Evolutionary conservation across 495 filamentous ascomycete genomes (phyloP).

Genomic region (Tuber melanosporum): DNA sequence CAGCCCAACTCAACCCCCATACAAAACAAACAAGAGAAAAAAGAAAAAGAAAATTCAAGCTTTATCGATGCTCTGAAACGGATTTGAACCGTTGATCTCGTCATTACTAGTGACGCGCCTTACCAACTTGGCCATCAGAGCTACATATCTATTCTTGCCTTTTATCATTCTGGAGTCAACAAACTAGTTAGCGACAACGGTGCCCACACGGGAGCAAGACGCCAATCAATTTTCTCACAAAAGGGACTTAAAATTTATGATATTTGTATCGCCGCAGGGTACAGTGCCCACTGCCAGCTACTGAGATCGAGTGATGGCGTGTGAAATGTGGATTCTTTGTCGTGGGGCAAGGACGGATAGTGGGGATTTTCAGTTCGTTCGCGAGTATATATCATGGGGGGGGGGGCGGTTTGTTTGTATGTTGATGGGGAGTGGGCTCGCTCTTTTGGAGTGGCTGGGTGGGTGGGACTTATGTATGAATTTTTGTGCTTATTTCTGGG

Average conservation of each 20-base stretch:
- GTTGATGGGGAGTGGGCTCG: too few species aligned
- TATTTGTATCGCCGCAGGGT: not conserved
- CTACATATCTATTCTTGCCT: not conserved
- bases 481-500: too few species aligned
- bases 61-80: constrained; percentile 27
- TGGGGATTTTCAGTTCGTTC: too few species aligned
- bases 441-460: too few species aligned
- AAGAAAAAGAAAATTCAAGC: not conserved
- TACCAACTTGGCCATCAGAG: constrained; percentile 16
- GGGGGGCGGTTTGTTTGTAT: too few species aligned
- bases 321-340: too few species aligned
- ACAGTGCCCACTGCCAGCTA: too few species aligned
- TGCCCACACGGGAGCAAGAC: not conserved
- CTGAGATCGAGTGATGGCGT: too few species aligned
- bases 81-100: constrained; percentile 36
- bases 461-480: too few species aligned
- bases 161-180: not conserved
- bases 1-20: not conserved
- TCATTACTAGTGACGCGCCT: constrained; percentile 18
- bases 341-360: too few species aligned
- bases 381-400: too few species aligned
- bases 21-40: not conserved
- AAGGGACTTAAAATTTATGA: not conserved
- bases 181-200: too few species aligned
- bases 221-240: not conserved